These are phyloP conservation scores for Botrytis medusae DNA, from an alignment of 2,329 filamentous ascomycete genomes.

Conservation along the genomic window DNA sequence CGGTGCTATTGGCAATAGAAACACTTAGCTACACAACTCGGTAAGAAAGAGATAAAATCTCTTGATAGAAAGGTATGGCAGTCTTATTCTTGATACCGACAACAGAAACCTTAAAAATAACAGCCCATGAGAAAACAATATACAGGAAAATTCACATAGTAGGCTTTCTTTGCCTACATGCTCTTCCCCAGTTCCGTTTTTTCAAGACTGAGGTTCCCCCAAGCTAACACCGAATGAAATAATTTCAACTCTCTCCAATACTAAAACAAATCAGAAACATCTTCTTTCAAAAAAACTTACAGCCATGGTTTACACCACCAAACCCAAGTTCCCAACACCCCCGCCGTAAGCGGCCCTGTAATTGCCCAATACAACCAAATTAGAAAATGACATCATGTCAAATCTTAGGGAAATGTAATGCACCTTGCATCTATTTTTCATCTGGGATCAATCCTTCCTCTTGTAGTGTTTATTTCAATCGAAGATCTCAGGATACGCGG, in stretches of 20 bases:
- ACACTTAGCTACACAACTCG: neutral
- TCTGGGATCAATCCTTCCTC: neutral
- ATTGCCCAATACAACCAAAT: constrained; percentile 18
- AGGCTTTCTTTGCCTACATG: too few relatives aligned
- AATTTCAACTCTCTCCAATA: neutral
- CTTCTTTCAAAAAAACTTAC: neutral
- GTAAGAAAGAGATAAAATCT: neutral
- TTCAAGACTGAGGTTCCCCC: too few relatives aligned
- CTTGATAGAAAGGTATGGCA: neutral
- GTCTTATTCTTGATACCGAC: neutral
- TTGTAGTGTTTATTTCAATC: neutral
- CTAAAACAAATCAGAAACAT: neutral
- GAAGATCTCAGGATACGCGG: neutral
- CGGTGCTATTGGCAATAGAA: neutral
- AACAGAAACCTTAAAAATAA: neutral
- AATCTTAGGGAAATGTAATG: neutral
- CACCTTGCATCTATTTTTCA: neutral
- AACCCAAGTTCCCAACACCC: neutral
- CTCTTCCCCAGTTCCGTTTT: too few relatives aligned
- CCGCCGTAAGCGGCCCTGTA: constrained; percentile 4
- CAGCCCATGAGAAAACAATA: neutral
- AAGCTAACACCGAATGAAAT: neutral
- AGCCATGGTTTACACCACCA: constrained; percentile 3
- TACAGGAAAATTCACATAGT: neutral
- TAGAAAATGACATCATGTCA: neutral